Evolutionary conservation across 208 protist species (phyloP).

Genomic region (Trypanosoma vivax): DNA sequence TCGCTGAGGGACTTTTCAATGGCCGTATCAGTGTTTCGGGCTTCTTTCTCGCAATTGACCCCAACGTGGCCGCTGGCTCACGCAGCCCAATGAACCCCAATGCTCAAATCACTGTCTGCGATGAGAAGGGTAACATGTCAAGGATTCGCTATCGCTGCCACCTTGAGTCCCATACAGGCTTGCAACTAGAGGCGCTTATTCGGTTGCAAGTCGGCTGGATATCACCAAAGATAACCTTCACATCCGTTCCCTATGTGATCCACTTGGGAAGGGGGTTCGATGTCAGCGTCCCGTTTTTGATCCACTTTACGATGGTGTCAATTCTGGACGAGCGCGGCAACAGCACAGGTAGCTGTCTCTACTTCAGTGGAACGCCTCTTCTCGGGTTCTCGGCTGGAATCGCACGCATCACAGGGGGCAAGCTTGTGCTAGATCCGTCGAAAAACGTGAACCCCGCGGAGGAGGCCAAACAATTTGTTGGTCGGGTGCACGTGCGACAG

Average conservation of each 20-base stretch:
- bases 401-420: constrained; percentile 46
- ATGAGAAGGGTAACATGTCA: constrained; percentile 64
- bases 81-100: constrained; percentile 74
- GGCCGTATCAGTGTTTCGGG: constrained; percentile 67
- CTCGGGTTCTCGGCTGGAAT: constrained; percentile 66
- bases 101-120: constrained; percentile 74
- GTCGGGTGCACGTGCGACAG: constrained; percentile 69
- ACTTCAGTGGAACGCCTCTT: constrained; percentile 80
- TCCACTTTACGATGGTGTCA: constrained; percentile 80
- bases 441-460: constrained; percentile 53
- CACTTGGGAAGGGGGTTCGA: constrained; percentile 72
- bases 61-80: constrained; percentile 48
- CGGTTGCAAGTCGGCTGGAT: constrained; percentile 81
- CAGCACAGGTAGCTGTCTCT: constrained; percentile 71
- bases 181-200: constrained; percentile 75
- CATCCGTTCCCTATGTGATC: constrained; percentile 64
- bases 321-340: constrained; percentile 78
- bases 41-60: constrained; percentile 76
- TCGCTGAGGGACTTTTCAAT: constrained; percentile 47
- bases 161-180: constrained; percentile 40
- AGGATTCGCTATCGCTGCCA: constrained; percentile 69
- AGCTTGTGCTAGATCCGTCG: constrained; percentile 68
- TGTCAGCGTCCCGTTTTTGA: constrained; percentile 68
- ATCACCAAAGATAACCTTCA: constrained; percentile 73
- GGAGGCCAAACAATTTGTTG: constrained; percentile 65